Percentiles rank a stretch among this genome's conserved stretches.
phyloP scores from a whole-genome alignment of 2,329 filamentous ascomycete genomes.

The Emericellopsis cladophorae region DNA sequence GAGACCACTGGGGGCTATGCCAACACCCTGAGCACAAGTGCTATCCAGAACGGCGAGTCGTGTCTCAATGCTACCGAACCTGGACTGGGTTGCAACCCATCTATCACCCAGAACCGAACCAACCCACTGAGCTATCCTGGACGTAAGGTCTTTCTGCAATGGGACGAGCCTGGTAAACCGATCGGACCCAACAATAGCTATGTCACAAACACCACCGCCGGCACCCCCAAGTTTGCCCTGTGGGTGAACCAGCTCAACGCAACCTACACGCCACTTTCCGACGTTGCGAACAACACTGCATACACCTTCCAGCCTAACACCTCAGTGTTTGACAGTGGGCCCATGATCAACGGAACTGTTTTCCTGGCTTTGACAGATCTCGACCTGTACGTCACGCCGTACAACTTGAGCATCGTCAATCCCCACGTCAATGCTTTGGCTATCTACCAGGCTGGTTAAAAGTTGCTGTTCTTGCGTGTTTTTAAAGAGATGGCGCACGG shows the following conservation, averaged over 20 bases:
- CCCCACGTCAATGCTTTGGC: constrained; percentile 64
- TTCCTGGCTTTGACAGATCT: constrained; percentile 65
- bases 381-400: constrained; percentile 58
- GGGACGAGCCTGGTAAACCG: constrained; percentile 55
- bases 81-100: constrained; percentile 46
- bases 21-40: constrained; percentile 38
- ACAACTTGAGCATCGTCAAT: constrained; percentile 63
- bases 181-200: constrained; percentile 79
- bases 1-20: constrained; percentile 51
- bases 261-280: constrained; percentile 52
- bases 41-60: constrained; percentile 27
- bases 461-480: too few species aligned
- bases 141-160: constrained; percentile 55
- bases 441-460: constrained; percentile 66
- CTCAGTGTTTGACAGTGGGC: constrained; percentile 54
- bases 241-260: constrained; percentile 71
- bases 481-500: too few species aligned
- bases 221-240: constrained; percentile 50
- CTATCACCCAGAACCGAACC: constrained; percentile 55
- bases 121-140: constrained; percentile 64
- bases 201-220: constrained; percentile 49
- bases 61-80: constrained; percentile 43
- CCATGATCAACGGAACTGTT: constrained; percentile 64
- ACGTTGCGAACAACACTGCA: constrained; percentile 34
- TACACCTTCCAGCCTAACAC: constrained; percentile 63